Conservation (phyloP, 495 filamentous ascomycete species). For the Penicillium canariense region DNA sequence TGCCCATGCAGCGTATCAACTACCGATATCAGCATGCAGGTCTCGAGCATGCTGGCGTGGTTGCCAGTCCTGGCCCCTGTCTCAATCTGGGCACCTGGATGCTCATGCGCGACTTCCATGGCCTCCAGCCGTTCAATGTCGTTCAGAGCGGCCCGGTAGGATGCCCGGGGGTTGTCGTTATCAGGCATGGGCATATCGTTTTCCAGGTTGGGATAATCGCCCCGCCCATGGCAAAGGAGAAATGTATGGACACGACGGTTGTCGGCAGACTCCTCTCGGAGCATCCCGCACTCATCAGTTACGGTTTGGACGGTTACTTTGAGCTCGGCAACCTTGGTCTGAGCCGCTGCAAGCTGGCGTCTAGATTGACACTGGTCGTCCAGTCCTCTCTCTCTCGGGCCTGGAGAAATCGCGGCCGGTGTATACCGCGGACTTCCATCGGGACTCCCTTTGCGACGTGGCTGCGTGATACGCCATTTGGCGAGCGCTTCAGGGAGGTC, state of each 20-base stretch:
- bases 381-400: not conserved
- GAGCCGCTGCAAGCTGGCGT: not conserved
- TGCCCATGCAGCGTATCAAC: too few species aligned
- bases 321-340: not conserved
- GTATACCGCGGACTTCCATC: too few species aligned
- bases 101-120: not conserved
- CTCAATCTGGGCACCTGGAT: too few species aligned
- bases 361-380: not conserved
- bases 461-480: too few species aligned
- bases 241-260: not conserved
- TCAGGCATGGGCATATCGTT: not conserved
- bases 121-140: not conserved
- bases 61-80: too few species aligned
- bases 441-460: too few species aligned
- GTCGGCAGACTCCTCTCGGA: not conserved
- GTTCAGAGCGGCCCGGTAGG: not conserved
- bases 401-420: not conserved
- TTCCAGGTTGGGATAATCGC: not conserved
- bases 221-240: not conserved
- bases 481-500: not conserved
- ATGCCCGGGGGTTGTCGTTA: not conserved
- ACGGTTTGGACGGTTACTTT: not conserved
- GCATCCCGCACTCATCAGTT: not conserved
- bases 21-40: too few species aligned
- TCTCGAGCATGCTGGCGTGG: too few species aligned